Conservation (phyloP, 1,284 basidiomycete species). For the Apiotrichum domesticum region DNA sequence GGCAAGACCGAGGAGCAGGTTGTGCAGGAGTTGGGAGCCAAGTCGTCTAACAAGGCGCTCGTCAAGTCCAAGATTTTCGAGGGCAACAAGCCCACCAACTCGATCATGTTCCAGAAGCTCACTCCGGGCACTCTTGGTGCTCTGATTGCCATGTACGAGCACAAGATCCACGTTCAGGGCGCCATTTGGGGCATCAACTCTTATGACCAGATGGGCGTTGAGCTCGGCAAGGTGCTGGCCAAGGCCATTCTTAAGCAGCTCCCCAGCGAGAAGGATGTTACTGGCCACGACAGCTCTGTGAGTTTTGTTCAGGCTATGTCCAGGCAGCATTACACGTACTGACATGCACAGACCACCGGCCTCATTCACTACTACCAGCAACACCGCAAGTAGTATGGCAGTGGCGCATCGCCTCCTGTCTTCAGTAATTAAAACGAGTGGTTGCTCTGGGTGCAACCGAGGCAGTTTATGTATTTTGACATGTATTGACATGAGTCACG, state of each 20-base stretch:
- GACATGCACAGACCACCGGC: conserved; percentile 65
- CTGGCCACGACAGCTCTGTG: conserved; percentile 86
- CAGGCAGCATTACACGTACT: no score
- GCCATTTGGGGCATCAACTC: conserved; percentile 98
- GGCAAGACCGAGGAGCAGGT: conserved; percentile 94
- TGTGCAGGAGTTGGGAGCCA: conserved; percentile 65
- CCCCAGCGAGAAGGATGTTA: conserved; percentile 70
- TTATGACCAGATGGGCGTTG: conserved; percentile 73
- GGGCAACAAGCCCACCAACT: conserved; percentile 95
- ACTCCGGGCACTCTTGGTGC: conserved; percentile 80
- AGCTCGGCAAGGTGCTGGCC: conserved; percentile 88
- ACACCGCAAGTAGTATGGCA: conserved; percentile 51
- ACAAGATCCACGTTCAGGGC: conserved; percentile 98
- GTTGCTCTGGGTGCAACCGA: no score
- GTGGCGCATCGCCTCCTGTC: no score
- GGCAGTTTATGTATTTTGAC: no score
- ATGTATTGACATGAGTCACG: no score
- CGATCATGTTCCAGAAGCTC: conserved; percentile 86
- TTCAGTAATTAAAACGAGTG: no score
- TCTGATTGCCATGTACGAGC: conserved; percentile 57
- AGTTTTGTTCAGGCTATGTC: conserved; percentile 35
- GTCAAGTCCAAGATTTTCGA: conserved; percentile 98
- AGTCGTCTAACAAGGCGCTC: conserved; percentile 67
- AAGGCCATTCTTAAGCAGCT: conserved; percentile 92
- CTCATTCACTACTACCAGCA: conserved; percentile 92